phyloP scores from a whole-genome alignment of 305 asterid genomes.

The Solanum hybrid region DNA sequence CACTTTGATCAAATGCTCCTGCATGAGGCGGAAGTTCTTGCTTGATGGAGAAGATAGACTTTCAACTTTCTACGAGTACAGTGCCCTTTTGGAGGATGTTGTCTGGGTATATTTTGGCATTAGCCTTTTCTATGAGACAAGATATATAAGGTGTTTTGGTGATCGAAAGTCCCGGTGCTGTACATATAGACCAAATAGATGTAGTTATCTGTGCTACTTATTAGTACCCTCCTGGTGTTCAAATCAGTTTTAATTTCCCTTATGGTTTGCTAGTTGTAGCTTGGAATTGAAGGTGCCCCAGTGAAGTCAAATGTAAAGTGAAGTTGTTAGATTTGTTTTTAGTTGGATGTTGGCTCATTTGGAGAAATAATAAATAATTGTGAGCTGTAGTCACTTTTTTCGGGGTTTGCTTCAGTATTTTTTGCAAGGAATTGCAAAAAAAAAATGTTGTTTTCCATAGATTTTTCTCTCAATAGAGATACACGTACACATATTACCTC shows the following conservation, averaged over 20 bases:
- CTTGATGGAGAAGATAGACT: neutral
- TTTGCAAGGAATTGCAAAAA: no score
- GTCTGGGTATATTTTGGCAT: neutral
- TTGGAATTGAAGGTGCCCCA: neutral
- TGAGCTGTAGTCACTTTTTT: no score
- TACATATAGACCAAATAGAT: neutral
- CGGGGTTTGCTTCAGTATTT: no score
- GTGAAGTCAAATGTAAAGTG: neutral
- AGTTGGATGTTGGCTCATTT: neutral
- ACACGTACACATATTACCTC: no score
- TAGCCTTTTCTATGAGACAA: neutral
- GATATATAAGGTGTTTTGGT: neutral
- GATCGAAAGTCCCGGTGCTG: neutral
- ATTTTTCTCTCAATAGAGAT: no score
- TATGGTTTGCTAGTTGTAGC: neutral
- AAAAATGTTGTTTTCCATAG: no score
- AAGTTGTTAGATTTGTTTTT: neutral
- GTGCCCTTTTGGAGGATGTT: neutral
- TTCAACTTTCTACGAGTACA: neutral
- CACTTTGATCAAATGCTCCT: constrained; percentile 38
- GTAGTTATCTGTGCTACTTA: neutral
- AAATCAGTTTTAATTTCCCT: neutral
- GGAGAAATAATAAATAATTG: neutral
- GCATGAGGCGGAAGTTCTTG: neutral
- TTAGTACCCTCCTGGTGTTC: neutral